Percentiles rank a stretch among this genome's conserved stretches.
phyloP scores from a whole-genome alignment of 2,329 filamentous ascomycete species.

The Fusarium sp. region DNA sequence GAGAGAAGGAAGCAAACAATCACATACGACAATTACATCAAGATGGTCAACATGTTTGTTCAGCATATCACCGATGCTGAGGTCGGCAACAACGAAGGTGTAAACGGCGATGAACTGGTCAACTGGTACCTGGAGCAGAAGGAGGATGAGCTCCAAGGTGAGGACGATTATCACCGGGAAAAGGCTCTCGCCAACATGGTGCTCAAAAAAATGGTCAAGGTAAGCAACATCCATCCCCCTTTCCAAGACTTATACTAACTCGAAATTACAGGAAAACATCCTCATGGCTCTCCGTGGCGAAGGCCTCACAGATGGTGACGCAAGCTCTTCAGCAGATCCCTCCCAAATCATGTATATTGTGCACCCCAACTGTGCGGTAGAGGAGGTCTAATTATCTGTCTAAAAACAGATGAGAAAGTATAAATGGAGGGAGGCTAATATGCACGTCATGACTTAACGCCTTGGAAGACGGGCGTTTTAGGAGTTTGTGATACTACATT shows the following conservation, averaged over 20 bases:
- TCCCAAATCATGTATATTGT: conserved; percentile 77
- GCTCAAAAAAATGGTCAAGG: conserved; percentile 95
- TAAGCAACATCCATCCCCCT: conserved; percentile 53
- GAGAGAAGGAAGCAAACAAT: conserved; percentile 79
- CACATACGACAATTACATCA: conserved; percentile 93
- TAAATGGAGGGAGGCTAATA: background rate
- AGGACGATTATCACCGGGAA: conserved; percentile 84
- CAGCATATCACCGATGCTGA: conserved; percentile 87
- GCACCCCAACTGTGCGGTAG: conserved; percentile 92
- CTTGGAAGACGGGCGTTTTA: conserved; percentile 29
- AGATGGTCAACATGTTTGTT: conserved; percentile 87
- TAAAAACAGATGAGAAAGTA: background rate
- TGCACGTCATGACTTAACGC: conserved; percentile 25
- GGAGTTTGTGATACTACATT: conserved; percentile 31
- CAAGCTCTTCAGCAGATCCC: conserved; percentile 50
- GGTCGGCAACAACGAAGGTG: conserved; percentile 77
- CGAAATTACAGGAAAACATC: conserved; percentile 78
- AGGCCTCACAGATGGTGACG: conserved; percentile 61
- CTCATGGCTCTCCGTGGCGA: conserved; percentile 80
- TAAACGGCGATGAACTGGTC: conserved; percentile 82
- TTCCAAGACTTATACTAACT: conserved; percentile 41
- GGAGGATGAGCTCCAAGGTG: conserved; percentile 80
- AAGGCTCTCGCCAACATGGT: conserved; percentile 81
- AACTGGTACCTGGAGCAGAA: conserved; percentile 93
- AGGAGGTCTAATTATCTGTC: conserved; percentile 60